Conservation (phyloP, 306 rosid genomes). For the Senna siamea region DNA sequence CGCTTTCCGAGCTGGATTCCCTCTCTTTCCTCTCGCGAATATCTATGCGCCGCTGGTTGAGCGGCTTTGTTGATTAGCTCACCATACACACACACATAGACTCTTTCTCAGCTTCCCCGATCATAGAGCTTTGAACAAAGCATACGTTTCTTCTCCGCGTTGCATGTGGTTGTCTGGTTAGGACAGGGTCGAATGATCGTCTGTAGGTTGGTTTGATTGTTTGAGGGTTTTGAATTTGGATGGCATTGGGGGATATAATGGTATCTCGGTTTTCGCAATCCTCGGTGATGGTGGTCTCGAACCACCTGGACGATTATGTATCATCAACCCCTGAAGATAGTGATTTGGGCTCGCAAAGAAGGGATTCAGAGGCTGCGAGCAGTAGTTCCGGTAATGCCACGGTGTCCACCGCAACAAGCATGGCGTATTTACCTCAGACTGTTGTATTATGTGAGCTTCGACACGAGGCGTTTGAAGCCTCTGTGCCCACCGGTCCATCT, state of each 20-base stretch:
- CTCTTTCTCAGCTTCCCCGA: constrained; percentile 4
- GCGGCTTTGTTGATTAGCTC: constrained; percentile 80
- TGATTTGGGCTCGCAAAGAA: constrained; percentile 47
- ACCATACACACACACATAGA: neutral
- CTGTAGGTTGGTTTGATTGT: constrained; percentile 12
- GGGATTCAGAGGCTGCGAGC: constrained; percentile 72
- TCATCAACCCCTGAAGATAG: constrained; percentile 50
- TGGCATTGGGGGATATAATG: constrained; percentile 99
- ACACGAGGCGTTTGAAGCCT: constrained; percentile 86
- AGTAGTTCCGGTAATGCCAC: constrained; percentile 63
- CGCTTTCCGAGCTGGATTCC: constrained; percentile 70
- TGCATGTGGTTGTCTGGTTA: neutral
- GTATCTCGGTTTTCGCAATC: constrained; percentile 94
- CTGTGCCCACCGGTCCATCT: constrained; percentile 70
- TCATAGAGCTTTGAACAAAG: neutral
- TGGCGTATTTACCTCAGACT: constrained; percentile 89
- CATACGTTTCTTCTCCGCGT: neutral
- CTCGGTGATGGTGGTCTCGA: constrained; percentile 64
- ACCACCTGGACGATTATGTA: constrained; percentile 56
- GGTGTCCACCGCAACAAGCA: constrained; percentile 56
- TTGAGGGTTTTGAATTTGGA: constrained; percentile 66
- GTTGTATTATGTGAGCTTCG: constrained; percentile 73
- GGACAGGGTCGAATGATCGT: constrained; percentile 46
- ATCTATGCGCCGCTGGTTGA: constrained; percentile 85
- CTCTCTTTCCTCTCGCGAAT: constrained; percentile 58